These are phyloP conservation scores for Leccinum ochraceum DNA, from an alignment of 768 basidiomycete genomes.

Conservation along the genomic window DNA sequence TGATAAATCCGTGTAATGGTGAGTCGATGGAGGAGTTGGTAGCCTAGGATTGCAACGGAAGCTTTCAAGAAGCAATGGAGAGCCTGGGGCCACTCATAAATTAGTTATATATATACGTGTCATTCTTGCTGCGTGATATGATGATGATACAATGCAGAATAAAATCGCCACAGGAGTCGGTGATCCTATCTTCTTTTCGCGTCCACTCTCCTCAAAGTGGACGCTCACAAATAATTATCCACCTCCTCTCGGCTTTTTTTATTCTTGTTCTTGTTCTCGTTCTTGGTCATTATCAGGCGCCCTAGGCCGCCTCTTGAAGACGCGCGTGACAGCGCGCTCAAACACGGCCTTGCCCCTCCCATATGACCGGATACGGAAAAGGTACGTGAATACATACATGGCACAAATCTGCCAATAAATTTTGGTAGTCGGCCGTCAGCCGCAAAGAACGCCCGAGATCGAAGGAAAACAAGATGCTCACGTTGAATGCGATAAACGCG, in stretches of 20 bases:
- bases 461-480: slow-evolving; percentile 26
- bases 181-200: neutral
- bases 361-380: slow-evolving; percentile 49
- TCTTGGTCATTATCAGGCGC: neutral
- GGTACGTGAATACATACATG: slow-evolving; percentile 54
- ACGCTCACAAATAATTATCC: neutral
- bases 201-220: neutral
- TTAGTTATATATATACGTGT: too few species aligned
- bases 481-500: slow-evolving; percentile 45
- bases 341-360: slow-evolving; percentile 10
- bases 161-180: neutral
- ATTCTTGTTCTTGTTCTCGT: neutral
- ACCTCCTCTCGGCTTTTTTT: neutral
- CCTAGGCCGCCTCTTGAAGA: neutral
- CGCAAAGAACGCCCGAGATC: neutral
- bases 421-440: neutral
- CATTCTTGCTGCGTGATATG: too few species aligned
- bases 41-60: too few species aligned
- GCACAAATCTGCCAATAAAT: slow-evolving; percentile 38
- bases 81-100: too few species aligned
- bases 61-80: too few species aligned
- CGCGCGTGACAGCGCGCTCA: neutral
- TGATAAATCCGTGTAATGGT: too few species aligned
- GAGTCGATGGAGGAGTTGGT: too few species aligned
- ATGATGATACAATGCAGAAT: neutral